Percentiles rank a stretch among this genome's conserved stretches.
Conservation (phyloP, 306 rosid species). For the Casuarina glauca region DNA sequence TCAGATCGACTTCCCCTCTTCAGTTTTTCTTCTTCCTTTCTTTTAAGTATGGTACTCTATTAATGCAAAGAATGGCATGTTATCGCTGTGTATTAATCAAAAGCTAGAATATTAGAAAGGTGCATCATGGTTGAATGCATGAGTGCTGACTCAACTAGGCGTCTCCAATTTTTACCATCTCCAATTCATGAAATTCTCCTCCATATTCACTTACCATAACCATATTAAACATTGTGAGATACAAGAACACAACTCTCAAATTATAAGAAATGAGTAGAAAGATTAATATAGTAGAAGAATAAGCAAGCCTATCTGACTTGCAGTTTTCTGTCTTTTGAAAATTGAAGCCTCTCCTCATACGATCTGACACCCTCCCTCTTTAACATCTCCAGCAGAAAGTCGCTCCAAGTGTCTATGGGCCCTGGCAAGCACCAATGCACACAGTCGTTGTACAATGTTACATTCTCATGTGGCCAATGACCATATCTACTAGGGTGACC, state of each 20-base stretch:
- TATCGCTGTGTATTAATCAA: too few species aligned
- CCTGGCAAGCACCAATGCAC: constrained; percentile 95
- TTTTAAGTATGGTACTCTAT: too few species aligned
- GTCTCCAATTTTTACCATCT: not conserved
- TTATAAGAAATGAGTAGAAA: not conserved
- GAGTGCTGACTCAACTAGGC: too few species aligned
- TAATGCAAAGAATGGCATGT: too few species aligned
- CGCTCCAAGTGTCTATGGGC: constrained; percentile 80
- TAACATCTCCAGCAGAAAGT: constrained; percentile 70
- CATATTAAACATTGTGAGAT: constrained; percentile 2
- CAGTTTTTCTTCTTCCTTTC: not conserved
- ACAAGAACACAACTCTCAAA: not conserved
- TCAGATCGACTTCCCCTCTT: not conserved
- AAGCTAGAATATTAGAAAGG: too few species aligned
- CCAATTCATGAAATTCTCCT: not conserved
- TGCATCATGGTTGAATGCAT: too few species aligned
- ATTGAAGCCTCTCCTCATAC: constrained; percentile 53
- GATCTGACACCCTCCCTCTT: constrained; percentile 76
- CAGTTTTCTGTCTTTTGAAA: constrained; percentile 26
- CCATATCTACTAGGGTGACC: constrained; percentile 90
- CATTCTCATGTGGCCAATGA: constrained; percentile 77
- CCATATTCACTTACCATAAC: not conserved
- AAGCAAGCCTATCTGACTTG: constrained; percentile 4
- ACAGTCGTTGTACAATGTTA: constrained; percentile 77
- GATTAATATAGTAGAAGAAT: not conserved